Conservation (phyloP, 2,329 filamentous ascomycete genomes). For the Corinectria fuckeliana region DNA sequence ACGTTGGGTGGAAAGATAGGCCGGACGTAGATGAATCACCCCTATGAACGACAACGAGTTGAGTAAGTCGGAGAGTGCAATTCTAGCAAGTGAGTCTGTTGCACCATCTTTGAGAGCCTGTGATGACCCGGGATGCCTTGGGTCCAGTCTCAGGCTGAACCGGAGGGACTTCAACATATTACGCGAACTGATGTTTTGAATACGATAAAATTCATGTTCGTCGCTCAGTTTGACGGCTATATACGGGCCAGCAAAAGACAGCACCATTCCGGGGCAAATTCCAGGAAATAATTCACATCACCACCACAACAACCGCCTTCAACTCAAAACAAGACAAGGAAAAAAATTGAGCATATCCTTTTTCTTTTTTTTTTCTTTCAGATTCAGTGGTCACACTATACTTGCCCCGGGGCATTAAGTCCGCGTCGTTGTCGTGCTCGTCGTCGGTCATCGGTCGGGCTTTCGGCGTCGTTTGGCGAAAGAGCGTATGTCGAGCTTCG, state of each 20-base stretch:
- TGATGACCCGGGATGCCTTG: neutral
- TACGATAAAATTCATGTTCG: neutral
- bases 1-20: neutral
- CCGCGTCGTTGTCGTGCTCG: neutral
- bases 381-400: neutral
- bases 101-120: neutral
- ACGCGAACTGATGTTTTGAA: neutral
- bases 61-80: too few species aligned
- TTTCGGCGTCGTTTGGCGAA: neutral
- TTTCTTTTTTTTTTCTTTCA: neutral
- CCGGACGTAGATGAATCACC: constrained; percentile 13
- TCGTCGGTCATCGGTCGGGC: neutral
- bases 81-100: too few species aligned
- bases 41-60: neutral
- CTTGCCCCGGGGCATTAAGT: neutral
- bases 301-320: neutral
- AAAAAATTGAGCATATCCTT: too few species aligned
- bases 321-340: neutral
- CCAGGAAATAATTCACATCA: neutral
- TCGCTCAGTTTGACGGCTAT: neutral
- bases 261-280: too few species aligned
- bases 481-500: neutral
- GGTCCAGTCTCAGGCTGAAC: neutral
- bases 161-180: neutral
- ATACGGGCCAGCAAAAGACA: too few species aligned